Evolutionary conservation across 192 early-diverging fungal genomes (phyloP).

Genomic region (Backusella luteola): DNA sequence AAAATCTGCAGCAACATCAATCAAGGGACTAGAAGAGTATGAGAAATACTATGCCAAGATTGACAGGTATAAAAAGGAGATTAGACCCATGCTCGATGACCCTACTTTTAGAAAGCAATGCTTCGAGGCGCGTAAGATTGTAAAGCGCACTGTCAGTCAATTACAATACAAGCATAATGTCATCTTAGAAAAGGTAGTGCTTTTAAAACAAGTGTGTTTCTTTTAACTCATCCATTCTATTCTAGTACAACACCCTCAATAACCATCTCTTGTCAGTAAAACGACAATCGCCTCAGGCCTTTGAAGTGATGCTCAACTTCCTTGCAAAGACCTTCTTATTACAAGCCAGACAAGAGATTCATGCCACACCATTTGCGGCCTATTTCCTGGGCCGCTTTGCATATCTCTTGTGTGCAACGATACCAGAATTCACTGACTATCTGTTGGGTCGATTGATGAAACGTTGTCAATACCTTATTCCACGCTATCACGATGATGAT

Average conservation of each 20-base stretch:
- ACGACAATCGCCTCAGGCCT: slow-evolving; percentile 20
- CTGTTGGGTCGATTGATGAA: slow-evolving; percentile 66
- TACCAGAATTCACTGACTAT: slow-evolving; percentile 57
- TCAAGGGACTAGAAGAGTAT: slow-evolving; percentile 30
- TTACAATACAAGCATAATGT: slow-evolving; percentile 38
- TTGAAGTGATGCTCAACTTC: slow-evolving; percentile 50
- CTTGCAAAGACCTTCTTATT: slow-evolving; percentile 53
- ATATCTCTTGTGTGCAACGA: slow-evolving; percentile 53
- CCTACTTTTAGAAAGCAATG: slow-evolving; percentile 27
- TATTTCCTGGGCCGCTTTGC: slow-evolving; percentile 66
- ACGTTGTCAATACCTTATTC: slow-evolving; percentile 69
- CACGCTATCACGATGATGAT: slow-evolving; percentile 52
- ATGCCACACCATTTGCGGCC: slow-evolving; percentile 54
- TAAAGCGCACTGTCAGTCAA: slow-evolving; percentile 47
- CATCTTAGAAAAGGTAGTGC: slow-evolving; percentile 41
- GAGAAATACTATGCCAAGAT: slow-evolving; percentile 24
- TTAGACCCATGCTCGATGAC: slow-evolving; percentile 30
- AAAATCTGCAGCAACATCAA: slow-evolving; percentile 18
- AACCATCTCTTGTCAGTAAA: not conserved
- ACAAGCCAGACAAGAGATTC: slow-evolving; percentile 71
- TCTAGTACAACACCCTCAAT: not conserved
- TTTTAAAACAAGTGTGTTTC: not conserved
- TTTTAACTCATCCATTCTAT: not conserved
- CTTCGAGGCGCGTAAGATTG: slow-evolving; percentile 25
- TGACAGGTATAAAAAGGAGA: slow-evolving; percentile 35